Evolutionary conservation across 495 filamentous ascomycete genomes (phyloP), one percentile per base, ranked within the genome.

Genomic region (Daldinia loculata): DNA sequence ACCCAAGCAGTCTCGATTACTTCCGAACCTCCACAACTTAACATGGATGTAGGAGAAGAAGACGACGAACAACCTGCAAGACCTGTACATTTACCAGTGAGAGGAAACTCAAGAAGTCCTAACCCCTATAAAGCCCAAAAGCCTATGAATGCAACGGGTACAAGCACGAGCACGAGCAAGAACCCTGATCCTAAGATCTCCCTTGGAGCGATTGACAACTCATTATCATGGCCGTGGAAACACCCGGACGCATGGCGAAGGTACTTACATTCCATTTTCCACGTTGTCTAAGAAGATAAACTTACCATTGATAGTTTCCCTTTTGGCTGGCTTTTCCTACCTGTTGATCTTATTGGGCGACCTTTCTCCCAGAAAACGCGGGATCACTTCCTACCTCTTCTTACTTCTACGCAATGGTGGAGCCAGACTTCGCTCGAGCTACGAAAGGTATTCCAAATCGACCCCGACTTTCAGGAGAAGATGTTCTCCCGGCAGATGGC

Each of bases 201-300:
- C 12, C 86, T 99, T 66, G 95, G 95, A 26, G 95, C 95, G 61
- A 99, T 99, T 71, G 95, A 99, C 77, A 99, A 99, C 78, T 97
- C 94, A 72, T 76, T 99, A 59, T 98, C 95, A 7, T 99, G 96
- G 93, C 95, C 95, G 9, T 99, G 95, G 95, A 99, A 99, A 78
- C 95, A 99, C 73, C 95, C 95, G 1, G 95, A 99, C 83, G 94
- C 95, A 34, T 90, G 88, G 88, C 80, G 88, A 70, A 85, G 83
- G 83, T 85, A 69, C 24, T 38, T 50, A 34, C 60, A 72, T 50
- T 27, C n/a, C 29, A 38, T 12, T 41, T 43, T 17, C 27, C 52
- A 26, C 6, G 34, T 14, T 36, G 3, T 53, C 24, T 41, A 22
- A 56, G n/a, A 29, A 32, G 34, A 9, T 58, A 51, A 65, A 56